Evolutionary conservation across 192 early-diverging fungal genomes (phyloP), one percentile per base, ranked within the genome.

Genomic region (Ambispora gerdemannii): DNA sequence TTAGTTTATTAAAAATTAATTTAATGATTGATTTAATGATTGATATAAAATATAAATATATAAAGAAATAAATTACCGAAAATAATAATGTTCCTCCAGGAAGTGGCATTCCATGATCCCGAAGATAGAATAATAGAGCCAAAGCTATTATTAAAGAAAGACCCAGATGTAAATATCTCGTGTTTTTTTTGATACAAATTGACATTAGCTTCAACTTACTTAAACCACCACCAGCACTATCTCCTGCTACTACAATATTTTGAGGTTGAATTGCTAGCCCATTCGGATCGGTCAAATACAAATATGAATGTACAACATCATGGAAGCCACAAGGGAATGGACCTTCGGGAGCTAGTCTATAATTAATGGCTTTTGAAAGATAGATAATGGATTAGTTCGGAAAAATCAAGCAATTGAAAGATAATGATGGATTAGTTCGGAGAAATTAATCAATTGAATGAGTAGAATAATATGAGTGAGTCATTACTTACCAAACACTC

Each of bases 201-300:
- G n/a, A 32, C 35, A 67, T 15, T 7, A 51, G 50, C 24, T 19
- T 38, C 13, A 32, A 17, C 52, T 56, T 30, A 56, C 67, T 63
- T 49, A 91, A 65, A 43, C 89, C 88, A n/a, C 89, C 89, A 24
- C 90, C 90, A 0, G 90, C 85, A 68, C 87, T 87, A 65, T 91
- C 90, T 11, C 90, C 90, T 11, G 83, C 81, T 31, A 88, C 59
- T 1, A 87, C 76, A 63, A 91, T 85, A 58, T 88, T 82, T 49
- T 79, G 63, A 1, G 86, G 83, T 38, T 78, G 58, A 63, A 89
- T 88, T 2, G 84, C 82, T 30, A 75, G 74, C 3, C 74, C 74
- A 10, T 68, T 62, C 0, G 77, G 64, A 25, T 81, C 77, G 28
- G 83, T 75, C 32, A 91, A 68, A 60, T 84, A 80, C 7, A 72